A percentile compares a stretch with the other conserved stretches of the same genome.
Conservation (phyloP, 345 rosid genomes). For the Sisymbrium altissimum region DNA sequence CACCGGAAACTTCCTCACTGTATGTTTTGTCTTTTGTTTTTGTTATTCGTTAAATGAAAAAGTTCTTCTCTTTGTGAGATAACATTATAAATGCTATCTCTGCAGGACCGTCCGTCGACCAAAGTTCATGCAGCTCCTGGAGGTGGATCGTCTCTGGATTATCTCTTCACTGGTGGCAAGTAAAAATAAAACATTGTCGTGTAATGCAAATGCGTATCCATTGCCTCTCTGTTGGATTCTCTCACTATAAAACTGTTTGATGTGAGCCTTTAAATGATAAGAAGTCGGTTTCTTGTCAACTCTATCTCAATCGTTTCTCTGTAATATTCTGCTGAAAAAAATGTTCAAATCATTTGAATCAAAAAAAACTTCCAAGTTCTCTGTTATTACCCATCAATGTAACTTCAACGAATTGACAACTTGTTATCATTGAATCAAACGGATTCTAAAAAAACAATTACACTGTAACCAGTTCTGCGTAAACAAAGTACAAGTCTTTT, state of each 20-base stretch:
- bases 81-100: background rate
- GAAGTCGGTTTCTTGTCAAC: conserved; percentile 33
- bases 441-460: background rate
- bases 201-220: conserved; percentile 18
- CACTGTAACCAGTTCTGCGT: background rate
- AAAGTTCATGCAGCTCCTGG: conserved; percentile 51
- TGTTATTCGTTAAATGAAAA: background rate
- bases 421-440: background rate
- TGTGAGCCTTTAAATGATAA: conserved; percentile 26
- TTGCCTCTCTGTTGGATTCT: background rate
- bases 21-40: conserved; percentile 8
- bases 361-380: background rate
- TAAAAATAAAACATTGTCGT: conserved; percentile 12
- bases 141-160: conserved; percentile 44
- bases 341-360: conserved; percentile 1
- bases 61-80: background rate
- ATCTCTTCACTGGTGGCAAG: conserved; percentile 43
- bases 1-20: conserved; percentile 79
- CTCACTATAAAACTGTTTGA: conserved; percentile 25
- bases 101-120: conserved; percentile 45
- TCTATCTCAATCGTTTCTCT: conserved; percentile 15
- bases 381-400: background rate
- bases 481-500: background rate
- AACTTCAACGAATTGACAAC: background rate
- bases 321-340: conserved; percentile 20